A percentile compares a stretch with the other conserved stretches of the same genome.
Conservation (phyloP, 2,329 filamentous ascomycete species). For the Sporothrix inflata region DNA sequence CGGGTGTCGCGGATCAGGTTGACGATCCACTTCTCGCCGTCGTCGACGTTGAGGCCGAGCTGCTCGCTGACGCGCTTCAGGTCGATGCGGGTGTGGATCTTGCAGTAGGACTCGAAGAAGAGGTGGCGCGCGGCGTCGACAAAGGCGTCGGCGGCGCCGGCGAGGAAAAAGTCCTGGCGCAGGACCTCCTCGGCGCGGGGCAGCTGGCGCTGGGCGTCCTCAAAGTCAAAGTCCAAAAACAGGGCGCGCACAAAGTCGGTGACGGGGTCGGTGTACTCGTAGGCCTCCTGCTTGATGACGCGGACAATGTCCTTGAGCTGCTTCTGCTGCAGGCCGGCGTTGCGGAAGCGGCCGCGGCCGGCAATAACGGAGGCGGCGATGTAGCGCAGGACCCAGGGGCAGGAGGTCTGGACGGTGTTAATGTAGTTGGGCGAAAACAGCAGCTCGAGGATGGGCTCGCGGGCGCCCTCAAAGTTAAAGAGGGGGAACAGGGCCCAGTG, state of each 20-base stretch:
- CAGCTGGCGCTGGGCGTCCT: conserved; percentile 90
- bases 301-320: conserved; percentile 97
- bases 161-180: conserved; percentile 93
- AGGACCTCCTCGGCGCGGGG: conserved; percentile 87
- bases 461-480: conserved; percentile 93
- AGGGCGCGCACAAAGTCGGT: conserved; percentile 96
- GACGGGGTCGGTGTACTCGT: conserved; percentile 95
- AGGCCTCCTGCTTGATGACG: conserved; percentile 93
- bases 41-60: conserved; percentile 87
- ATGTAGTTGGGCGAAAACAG: conserved; percentile 98
- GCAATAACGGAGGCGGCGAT: conserved; percentile 93
- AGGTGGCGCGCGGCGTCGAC: conserved; percentile 93
- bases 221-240: conserved; percentile 95
- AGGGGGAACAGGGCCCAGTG: conserved; percentile 99
- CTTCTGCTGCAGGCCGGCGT: conserved; percentile 89
- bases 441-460: conserved; percentile 89
- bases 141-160: conserved; percentile 80
- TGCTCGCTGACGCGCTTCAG: conserved; percentile 94
- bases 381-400: conserved; percentile 95
- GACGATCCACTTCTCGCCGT: conserved; percentile 99
- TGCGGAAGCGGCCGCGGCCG: conserved; percentile 79
- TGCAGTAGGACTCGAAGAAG: conserved; percentile 99
- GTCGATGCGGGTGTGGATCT: conserved; percentile 98
- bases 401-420: conserved; percentile 98
- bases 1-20: conserved; percentile 98